A percentile compares a stretch with the other conserved stretches of the same genome.
Evolutionary conservation across 2,329 filamentous ascomycete genomes (phyloP).

Genomic region (Aspergillus pseudonomiae): DNA sequence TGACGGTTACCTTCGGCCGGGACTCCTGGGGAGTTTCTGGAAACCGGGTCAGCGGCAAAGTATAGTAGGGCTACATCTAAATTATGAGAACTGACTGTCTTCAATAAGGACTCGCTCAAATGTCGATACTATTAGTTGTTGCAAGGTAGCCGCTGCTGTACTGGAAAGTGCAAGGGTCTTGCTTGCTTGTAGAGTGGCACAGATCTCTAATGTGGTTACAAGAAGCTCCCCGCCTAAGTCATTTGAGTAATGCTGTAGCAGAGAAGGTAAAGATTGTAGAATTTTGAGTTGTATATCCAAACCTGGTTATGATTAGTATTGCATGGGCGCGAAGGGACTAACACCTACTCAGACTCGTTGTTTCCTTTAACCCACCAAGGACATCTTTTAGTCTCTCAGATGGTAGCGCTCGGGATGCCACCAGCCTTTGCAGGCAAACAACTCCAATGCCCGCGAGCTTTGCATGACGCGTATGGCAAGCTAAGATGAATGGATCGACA

Average conservation of each 20-base stretch:
- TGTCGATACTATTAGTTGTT: constrained; percentile 87
- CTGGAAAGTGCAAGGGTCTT: constrained; percentile 95
- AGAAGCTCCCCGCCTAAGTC: constrained; percentile 81
- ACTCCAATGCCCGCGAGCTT: constrained; percentile 89
- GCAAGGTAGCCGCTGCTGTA: constrained; percentile 92
- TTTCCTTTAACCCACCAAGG: constrained; percentile 83
- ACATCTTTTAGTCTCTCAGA: constrained; percentile 80
- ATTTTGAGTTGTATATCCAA: constrained; percentile 96
- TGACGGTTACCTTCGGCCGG: constrained; percentile 67
- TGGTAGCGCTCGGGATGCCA: constrained; percentile 79
- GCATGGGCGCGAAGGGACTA: neutral
- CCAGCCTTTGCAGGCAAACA: constrained; percentile 84
- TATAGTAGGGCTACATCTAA: neutral
- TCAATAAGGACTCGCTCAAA: constrained; percentile 89
- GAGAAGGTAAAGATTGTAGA: constrained; percentile 82
- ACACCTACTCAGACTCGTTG: constrained; percentile 67
- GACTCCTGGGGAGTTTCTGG: constrained; percentile 46
- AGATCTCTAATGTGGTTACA: constrained; percentile 82
- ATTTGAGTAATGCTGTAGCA: constrained; percentile 85
- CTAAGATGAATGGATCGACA: constrained; percentile 90
- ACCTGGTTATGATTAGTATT: constrained; percentile 43
- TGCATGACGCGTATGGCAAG: constrained; percentile 84
- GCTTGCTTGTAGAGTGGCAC: constrained; percentile 84
- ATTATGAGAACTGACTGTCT: constrained; percentile 63
- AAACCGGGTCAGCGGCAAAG: constrained; percentile 12